A percentile compares a stretch with the other conserved stretches of the same genome.
phyloP scores from a whole-genome alignment of 495 filamentous ascomycete species.

The Aspergillus wentii region DNA sequence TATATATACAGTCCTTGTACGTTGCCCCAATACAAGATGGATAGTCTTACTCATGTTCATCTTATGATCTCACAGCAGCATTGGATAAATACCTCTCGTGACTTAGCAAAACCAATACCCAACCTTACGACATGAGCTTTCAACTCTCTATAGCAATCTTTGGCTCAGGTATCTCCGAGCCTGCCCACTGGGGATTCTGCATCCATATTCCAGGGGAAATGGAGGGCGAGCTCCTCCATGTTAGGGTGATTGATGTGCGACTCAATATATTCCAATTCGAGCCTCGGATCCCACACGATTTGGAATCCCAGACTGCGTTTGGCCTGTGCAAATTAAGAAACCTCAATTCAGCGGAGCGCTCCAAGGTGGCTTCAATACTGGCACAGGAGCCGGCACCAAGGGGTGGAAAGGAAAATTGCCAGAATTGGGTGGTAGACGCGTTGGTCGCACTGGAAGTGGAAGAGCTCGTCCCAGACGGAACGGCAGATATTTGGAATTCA shows the following conservation, averaged over 20 bases:
- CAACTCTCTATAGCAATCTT: slow-evolving; percentile 6
- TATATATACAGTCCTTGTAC: too few species aligned
- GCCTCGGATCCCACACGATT: slow-evolving; percentile 3
- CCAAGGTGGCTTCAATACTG: slow-evolving; percentile 4
- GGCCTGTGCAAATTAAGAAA: slow-evolving; percentile 10
- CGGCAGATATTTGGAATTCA: slow-evolving; percentile 11
- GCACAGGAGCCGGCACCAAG: slow-evolving; percentile 6
- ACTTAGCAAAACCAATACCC: too few species aligned
- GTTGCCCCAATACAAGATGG: too few species aligned
- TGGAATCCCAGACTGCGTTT: slow-evolving; percentile 6
- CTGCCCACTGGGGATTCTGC: slow-evolving; percentile 5
- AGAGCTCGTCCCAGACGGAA: slow-evolving; percentile 10
- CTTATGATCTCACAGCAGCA: too few species aligned
- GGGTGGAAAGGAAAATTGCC: slow-evolving; percentile 8
- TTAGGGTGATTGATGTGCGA: slow-evolving; percentile 2
- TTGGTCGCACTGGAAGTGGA: slow-evolving; percentile 14
- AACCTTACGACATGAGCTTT: too few species aligned
- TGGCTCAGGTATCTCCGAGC: slow-evolving; percentile 1
- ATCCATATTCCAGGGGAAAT: not conserved
- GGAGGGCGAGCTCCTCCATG: slow-evolving; percentile 7
- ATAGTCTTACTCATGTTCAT: too few species aligned
- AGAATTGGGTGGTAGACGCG: slow-evolving; percentile 14
- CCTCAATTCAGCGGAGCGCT: slow-evolving; percentile 6
- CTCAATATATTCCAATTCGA: slow-evolving; percentile 15
- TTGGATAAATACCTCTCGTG: too few species aligned